Evolutionary conservation across 2,329 filamentous ascomycete genomes (phyloP).

Genomic region (Colletotrichum melonis): DNA sequence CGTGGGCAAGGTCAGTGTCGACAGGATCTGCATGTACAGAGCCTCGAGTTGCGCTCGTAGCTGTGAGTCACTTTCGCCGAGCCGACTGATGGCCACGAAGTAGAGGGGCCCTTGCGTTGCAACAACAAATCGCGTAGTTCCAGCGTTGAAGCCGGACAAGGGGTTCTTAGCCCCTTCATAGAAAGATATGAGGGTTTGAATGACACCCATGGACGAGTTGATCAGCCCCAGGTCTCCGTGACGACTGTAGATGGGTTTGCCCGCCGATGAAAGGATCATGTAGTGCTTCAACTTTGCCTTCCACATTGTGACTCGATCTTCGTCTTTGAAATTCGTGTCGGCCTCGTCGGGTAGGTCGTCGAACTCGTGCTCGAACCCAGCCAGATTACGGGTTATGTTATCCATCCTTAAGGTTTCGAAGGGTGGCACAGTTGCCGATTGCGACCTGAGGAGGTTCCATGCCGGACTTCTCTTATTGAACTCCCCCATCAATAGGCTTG

Average conservation of each 20-base stretch:
- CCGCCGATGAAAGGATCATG: conserved; percentile 93
- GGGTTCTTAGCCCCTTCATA: conserved; percentile 85
- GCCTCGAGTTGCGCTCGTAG: conserved; percentile 90
- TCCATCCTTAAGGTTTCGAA: conserved; percentile 65
- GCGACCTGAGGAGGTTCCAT: conserved; percentile 74
- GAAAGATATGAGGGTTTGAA: conserved; percentile 98
- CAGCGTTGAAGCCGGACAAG: conserved; percentile 88
- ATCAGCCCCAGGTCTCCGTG: conserved; percentile 92
- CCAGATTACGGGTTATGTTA: conserved; percentile 63
- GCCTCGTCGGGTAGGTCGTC: conserved; percentile 73
- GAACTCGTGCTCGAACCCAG: conserved; percentile 82
- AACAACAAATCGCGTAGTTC: conserved; percentile 86
- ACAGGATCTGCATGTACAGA: conserved; percentile 97
- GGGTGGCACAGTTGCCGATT: conserved; percentile 68
- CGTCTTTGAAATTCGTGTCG: conserved; percentile 57
- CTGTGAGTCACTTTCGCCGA: conserved; percentile 93
- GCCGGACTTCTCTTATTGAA: conserved; percentile 74
- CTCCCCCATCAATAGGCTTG: conserved; percentile 83
- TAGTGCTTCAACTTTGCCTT: conserved; percentile 97
- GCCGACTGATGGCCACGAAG: conserved; percentile 90
- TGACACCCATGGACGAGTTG: conserved; percentile 92
- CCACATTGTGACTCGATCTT: conserved; percentile 78
- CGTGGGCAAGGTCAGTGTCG: conserved; percentile 89
- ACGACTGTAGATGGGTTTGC: conserved; percentile 96
- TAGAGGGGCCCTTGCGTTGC: conserved; percentile 88